Evolutionary conservation across 2,329 filamentous ascomycete species (phyloP).

Genomic region (Fusarium sambucinum): DNA sequence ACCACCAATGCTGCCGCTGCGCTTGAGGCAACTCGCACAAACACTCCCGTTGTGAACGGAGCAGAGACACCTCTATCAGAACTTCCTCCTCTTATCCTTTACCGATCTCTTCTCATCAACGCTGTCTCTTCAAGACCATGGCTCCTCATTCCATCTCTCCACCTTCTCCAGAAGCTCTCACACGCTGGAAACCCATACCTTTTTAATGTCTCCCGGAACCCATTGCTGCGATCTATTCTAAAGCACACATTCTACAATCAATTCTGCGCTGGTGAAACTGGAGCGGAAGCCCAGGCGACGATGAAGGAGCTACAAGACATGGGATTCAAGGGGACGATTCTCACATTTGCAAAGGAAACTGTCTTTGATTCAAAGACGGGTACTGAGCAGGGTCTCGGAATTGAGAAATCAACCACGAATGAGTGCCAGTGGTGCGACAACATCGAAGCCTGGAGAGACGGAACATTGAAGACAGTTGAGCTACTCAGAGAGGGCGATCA

Average conservation of each 20-base stretch:
- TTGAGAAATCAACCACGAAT: conserved; percentile 55
- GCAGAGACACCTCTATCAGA: conserved; percentile 43
- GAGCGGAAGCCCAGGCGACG: conserved; percentile 59
- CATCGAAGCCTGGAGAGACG: conserved; percentile 55
- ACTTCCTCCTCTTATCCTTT: conserved; percentile 53
- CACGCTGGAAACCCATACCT: conserved; percentile 54
- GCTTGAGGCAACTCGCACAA: conserved; percentile 28
- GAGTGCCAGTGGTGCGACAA: conserved; percentile 54
- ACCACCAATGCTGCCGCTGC: conserved; percentile 17
- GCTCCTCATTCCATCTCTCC: conserved; percentile 55
- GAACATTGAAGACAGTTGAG: conserved; percentile 50
- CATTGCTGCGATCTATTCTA: conserved; percentile 60
- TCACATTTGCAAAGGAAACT: conserved; percentile 64
- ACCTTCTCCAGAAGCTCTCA: conserved; percentile 52
- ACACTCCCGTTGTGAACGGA: conserved; percentile 1
- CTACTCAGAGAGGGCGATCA: conserved; percentile 53
- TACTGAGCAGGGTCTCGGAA: conserved; percentile 34
- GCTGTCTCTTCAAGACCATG: conserved; percentile 60
- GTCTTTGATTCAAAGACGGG: conserved; percentile 56
- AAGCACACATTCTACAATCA: conserved; percentile 66
- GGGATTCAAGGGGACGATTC: conserved; percentile 67
- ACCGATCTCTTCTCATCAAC: conserved; percentile 58
- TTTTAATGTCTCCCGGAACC: conserved; percentile 63
- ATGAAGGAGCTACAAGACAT: conserved; percentile 59
- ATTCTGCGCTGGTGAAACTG: conserved; percentile 67